Evolutionary conservation across 2,329 filamentous ascomycete species (phyloP).

Genomic region (Tolypocladium pustulatum): DNA sequence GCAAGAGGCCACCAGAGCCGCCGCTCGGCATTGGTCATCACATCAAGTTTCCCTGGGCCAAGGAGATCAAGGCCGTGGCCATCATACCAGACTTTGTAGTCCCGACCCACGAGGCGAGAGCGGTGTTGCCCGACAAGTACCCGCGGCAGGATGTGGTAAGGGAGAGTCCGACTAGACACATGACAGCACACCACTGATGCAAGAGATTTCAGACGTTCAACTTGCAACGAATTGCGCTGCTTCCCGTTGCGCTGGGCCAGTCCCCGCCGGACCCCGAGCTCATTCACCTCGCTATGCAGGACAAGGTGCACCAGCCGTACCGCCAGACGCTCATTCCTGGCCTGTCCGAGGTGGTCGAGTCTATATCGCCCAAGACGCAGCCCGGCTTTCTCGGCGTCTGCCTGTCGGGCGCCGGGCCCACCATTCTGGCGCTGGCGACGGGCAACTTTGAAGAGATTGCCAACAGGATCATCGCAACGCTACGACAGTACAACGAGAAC

Average conservation of each 20-base stretch:
- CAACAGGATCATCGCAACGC: conserved; percentile 61
- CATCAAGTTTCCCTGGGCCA: conserved; percentile 88
- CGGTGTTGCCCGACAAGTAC: conserved; percentile 74
- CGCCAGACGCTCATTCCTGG: conserved; percentile 85
- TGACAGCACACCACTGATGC: background rate
- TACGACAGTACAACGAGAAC: conserved; percentile 46
- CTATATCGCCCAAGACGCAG: conserved; percentile 79
- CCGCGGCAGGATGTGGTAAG: conserved; percentile 71
- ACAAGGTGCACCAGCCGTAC: conserved; percentile 96
- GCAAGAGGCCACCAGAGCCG: conserved; percentile 76
- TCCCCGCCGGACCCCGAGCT: conserved; percentile 85
- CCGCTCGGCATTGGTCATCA: conserved; percentile 89
- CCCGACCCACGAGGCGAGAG: conserved; percentile 81
- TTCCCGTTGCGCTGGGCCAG: conserved; percentile 80
- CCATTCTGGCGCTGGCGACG: conserved; percentile 86
- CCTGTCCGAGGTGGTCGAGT: conserved; percentile 79
- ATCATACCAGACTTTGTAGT: conserved; percentile 96
- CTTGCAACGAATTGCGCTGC: conserved; percentile 81
- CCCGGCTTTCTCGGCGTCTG: conserved; percentile 88
- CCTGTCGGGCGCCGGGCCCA: conserved; percentile 87
- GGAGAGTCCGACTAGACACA: conserved; percentile 6
- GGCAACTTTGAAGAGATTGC: conserved; percentile 84
- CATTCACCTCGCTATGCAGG: conserved; percentile 97
- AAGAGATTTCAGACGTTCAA: conserved; percentile 58
- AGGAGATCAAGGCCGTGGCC: conserved; percentile 91